phyloP scores from a whole-genome alignment of 1,284 basidiomycete species.

The Irpex sp. region DNA sequence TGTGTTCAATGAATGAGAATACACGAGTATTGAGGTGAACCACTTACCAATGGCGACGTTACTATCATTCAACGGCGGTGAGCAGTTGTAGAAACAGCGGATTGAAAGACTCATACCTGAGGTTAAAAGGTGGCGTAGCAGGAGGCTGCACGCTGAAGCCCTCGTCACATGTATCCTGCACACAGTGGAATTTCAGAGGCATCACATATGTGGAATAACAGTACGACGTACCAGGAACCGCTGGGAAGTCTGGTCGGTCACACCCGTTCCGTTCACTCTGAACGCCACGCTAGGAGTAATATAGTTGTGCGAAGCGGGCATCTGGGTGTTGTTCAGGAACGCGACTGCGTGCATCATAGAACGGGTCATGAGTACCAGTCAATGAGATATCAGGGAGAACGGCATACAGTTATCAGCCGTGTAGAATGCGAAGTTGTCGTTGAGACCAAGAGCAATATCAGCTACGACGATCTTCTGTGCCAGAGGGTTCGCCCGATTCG shows the following conservation, averaged over 20 bases:
- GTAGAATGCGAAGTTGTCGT: constrained; percentile 38
- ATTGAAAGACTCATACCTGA: constrained; percentile 35
- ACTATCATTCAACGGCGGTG: constrained; percentile 23
- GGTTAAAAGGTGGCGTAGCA: constrained; percentile 46
- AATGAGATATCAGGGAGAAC: not conserved
- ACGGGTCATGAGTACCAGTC: not conserved
- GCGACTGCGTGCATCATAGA: constrained; percentile 33
- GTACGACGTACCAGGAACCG: constrained; percentile 43
- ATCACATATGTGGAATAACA: not conserved
- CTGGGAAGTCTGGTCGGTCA: constrained; percentile 50
- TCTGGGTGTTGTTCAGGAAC: constrained; percentile 49
- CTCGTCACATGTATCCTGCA: constrained; percentile 31
- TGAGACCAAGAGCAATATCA: constrained; percentile 44
- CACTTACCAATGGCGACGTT: constrained; percentile 50
- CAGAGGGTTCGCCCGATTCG: constrained; percentile 47
- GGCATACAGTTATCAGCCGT: constrained; percentile 47
- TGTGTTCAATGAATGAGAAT: not conserved
- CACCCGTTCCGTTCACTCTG: constrained; percentile 40
- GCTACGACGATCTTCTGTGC: constrained; percentile 54
- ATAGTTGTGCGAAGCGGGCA: constrained; percentile 45
- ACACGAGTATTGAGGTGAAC: too few species aligned
- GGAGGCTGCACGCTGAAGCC: constrained; percentile 43
- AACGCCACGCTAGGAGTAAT: constrained; percentile 42
- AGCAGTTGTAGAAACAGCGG: not conserved
- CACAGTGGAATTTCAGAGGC: not conserved